These are phyloP conservation scores for Kockovaella imperatae DNA, from an alignment of 768 basidiomycete species.

Conservation along the genomic window DNA sequence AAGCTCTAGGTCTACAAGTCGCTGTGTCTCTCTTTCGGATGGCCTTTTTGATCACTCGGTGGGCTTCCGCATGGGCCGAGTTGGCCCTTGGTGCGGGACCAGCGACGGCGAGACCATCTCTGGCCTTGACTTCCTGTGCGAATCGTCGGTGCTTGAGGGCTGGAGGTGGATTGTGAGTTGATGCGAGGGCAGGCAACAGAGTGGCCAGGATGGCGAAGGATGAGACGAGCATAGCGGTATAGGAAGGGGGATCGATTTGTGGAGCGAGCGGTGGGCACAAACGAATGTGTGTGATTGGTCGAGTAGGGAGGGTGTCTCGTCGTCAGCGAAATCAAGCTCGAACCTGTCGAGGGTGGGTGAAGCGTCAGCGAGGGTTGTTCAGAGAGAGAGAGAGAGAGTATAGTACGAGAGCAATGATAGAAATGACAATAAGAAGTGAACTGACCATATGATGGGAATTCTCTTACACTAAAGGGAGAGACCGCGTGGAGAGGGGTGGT, in stretches of 20 bases:
- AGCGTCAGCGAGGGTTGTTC: too few relatives aligned
- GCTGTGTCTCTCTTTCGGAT: conserved; percentile 24
- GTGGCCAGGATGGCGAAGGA: neutral
- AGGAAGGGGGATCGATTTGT: conserved; percentile 4
- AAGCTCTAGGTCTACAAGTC: conserved; percentile 16
- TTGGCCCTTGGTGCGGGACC: conserved; percentile 17
- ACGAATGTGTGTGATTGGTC: too few relatives aligned
- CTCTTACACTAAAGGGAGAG: too few relatives aligned
- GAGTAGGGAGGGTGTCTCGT: neutral
- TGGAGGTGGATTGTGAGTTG: neutral
- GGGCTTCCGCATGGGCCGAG: conserved; percentile 25
- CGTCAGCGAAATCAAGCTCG: conserved; percentile 5
- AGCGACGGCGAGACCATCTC: conserved; percentile 1
- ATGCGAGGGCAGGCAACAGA: neutral
- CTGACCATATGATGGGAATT: too few relatives aligned
- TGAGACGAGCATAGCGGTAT: neutral
- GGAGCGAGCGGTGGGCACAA: neutral
- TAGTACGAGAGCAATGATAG: too few relatives aligned
- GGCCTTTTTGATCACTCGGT: conserved; percentile 22
- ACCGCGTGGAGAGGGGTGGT: too few relatives aligned
- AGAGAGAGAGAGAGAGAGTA: too few relatives aligned
- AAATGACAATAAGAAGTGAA: too few relatives aligned
- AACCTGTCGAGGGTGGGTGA: conserved; percentile 15
- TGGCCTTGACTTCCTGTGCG: neutral
- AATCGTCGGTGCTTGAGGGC: neutral